phyloP scores from a whole-genome alignment of 2,329 filamentous ascomycete genomes.

The Aspergillus sojae region DNA sequence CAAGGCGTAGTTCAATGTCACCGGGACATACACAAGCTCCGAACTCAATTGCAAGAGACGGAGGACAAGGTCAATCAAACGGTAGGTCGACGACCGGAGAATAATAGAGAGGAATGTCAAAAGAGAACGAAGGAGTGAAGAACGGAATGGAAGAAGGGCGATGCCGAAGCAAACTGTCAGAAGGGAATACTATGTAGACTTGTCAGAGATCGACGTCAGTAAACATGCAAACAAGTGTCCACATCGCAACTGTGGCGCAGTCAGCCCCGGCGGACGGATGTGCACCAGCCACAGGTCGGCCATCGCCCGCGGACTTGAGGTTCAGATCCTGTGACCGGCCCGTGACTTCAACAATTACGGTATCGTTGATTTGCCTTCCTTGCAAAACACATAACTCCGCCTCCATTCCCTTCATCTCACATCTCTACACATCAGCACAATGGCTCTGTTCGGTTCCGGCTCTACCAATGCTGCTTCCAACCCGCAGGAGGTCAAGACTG shows the following conservation, averaged over 20 bases:
- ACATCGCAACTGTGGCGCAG: slow-evolving; percentile 26
- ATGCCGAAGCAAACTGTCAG: slow-evolving; percentile 3
- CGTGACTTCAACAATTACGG: not conserved
- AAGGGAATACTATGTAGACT: not conserved
- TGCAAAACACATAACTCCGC: not conserved
- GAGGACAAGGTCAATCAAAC: not conserved
- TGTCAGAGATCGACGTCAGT: slow-evolving; percentile 9
- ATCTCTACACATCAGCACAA: slow-evolving; percentile 18
- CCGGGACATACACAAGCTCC: slow-evolving; percentile 52
- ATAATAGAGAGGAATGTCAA: slow-evolving; percentile 5
- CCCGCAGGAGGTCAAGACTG: slow-evolving; percentile 49
- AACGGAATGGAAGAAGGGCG: slow-evolving; percentile 12
- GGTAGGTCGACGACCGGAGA: slow-evolving; percentile 1
- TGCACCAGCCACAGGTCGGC: slow-evolving; percentile 21
- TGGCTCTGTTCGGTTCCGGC: slow-evolving; percentile 45
- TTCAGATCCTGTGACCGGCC: slow-evolving; percentile 3
- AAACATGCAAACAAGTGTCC: slow-evolving; percentile 27
- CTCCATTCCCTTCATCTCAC: not conserved
- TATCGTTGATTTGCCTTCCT: not conserved
- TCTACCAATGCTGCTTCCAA: slow-evolving; percentile 23
- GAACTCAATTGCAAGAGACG: slow-evolving; percentile 32
- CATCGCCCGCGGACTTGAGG: not conserved
- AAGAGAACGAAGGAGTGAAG: slow-evolving; percentile 15
- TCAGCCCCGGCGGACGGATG: not conserved
- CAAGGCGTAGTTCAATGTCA: slow-evolving; percentile 20